These are phyloP conservation scores for Colletotrichum theobromicola DNA, from an alignment of 2,329 filamentous ascomycete species.

Conservation along the genomic window DNA sequence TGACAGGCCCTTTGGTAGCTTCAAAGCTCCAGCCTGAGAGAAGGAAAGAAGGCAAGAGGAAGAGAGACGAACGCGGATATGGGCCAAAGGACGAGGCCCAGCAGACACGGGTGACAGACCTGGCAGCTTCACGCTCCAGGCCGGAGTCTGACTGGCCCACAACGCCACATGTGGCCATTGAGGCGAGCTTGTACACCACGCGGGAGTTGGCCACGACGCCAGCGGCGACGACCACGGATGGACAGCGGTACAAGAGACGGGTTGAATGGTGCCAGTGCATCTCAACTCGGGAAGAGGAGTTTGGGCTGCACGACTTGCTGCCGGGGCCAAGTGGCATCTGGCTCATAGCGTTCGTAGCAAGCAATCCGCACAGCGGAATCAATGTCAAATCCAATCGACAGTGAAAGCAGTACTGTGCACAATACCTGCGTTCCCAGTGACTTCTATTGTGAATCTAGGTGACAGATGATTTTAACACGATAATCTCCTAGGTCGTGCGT, in stretches of 20 bases:
- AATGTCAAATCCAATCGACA: slow-evolving; percentile 14
- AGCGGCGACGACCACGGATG: neutral
- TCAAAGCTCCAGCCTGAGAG: slow-evolving; percentile 67
- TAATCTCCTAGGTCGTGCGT: neutral
- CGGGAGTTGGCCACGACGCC: neutral
- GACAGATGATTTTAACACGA: neutral
- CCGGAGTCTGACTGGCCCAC: slow-evolving; percentile 3
- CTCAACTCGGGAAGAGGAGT: slow-evolving; percentile 3
- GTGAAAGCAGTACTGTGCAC: neutral
- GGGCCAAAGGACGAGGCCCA: slow-evolving; percentile 8
- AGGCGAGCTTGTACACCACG: neutral
- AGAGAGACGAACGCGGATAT: slow-evolving; percentile 11
- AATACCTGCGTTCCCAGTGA: neutral
- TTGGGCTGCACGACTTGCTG: neutral
- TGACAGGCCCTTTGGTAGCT: slow-evolving; percentile 64
- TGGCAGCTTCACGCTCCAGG: slow-evolving; percentile 7
- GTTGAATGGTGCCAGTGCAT: slow-evolving; percentile 21
- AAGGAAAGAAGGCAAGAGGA: slow-evolving; percentile 20
- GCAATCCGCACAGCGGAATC: neutral
- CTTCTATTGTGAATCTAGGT: neutral
- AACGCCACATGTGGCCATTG: slow-evolving; percentile 9
- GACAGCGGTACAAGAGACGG: neutral
- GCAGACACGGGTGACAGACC: slow-evolving; percentile 1
- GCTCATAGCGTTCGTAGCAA: slow-evolving; percentile 7
- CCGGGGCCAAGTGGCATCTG: slow-evolving; percentile 18